Base-by-base conservation (phyloP, 257 asterid species). In the Eustoma russellianum region DNA sequence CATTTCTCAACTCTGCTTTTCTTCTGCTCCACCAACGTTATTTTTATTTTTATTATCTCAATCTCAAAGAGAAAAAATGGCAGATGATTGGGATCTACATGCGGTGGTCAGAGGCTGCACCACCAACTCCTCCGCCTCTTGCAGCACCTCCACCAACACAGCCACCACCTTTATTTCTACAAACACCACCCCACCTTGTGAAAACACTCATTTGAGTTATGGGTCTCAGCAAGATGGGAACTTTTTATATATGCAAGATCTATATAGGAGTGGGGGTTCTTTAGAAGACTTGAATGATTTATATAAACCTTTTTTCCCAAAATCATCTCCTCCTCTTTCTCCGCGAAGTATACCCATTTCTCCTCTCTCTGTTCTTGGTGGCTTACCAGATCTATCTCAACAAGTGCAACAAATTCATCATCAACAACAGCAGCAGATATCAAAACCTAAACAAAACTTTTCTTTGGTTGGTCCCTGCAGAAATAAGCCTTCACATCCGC, bases 41-140 rank as follows among this genome's bases (percentile, higher is more conserved):
- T 72, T 53, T 62, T 51, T 64, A 68, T 75, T 13, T 52, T 41
- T 63, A 65, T 77, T 65, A 16, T 48, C 28, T 5, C 34, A n/a
- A 55, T 28, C 19, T 41, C 28, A 55, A 50, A 9, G n/a, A n/a
- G n/a, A n/a, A 60, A 52, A 8, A 69, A 89, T 81, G 97, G 94
- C 74, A 9, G 95, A 85, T 35, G 97, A 85, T 52, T 89, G 97
- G 97, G 95, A 81, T 81, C 92, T 89, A 9, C 83, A 85, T 34
- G 97, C 97, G 66, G 95, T 89, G 75, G 97, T 89, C 53, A 67
- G 95, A 69, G 88, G 97, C 82, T 89, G 88, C 88, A 59, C 82
- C 63, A 64, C 90, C 72, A 5, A 67, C 50, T 14, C 77, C 45
- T 0, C 83, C 55, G 0, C 80, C 44, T 12, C 77, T 40, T 3